Base-by-base conservation (phyloP, 2,329 filamentous ascomycete genomes). In the Colletotrichum sp. region DNA sequence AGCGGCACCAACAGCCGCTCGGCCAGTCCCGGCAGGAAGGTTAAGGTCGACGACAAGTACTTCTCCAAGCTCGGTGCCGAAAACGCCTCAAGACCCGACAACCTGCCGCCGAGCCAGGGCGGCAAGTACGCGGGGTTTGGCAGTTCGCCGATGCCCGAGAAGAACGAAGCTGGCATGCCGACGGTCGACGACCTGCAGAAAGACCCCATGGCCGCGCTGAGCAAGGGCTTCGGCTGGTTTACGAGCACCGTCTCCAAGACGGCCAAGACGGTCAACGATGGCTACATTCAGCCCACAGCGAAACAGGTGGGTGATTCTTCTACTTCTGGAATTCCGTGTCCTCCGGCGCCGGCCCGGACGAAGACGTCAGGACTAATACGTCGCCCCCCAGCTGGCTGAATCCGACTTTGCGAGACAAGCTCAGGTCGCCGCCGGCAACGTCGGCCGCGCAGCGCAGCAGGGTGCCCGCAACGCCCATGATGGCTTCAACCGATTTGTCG, bases 161-260 rank as follows among this genome's bases (percentile, higher is more conserved):
- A 84, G 39, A 84, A 84, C 57, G 84, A 84, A 67, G 86, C 86
- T 15, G 85, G 84, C 13, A 86, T 94, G 30, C 95, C 94, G 0
- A 92, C 92, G 15, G 87, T 97, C n/a, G 94, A 97, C 71, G 96
- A 99, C 71, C 92, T 99, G 82, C 95, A 98, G 85, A 95, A 93
- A 82, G 97, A 99, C 83, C 96, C 97, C 0, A 89, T 99, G 78
- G 96, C 92, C 2, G 96, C 96, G 18, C 85, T 99, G 80, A 95
- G 93, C 32, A 98, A 98, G 86, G 95, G 96, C 0, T 98, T 99
- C 81, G 96, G 96, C 10, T 99, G 97, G 96, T 95, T 99, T 82
- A 92, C 95, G 21, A 94, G 92, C 39, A 96, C 95, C 15, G 95
- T 99, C 57, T 93, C 93, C 30, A 98, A 97, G 89, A 95, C 95